Conservation (phyloP, 2,329 filamentous ascomycete genomes). For the Bertia moriformis region DNA sequence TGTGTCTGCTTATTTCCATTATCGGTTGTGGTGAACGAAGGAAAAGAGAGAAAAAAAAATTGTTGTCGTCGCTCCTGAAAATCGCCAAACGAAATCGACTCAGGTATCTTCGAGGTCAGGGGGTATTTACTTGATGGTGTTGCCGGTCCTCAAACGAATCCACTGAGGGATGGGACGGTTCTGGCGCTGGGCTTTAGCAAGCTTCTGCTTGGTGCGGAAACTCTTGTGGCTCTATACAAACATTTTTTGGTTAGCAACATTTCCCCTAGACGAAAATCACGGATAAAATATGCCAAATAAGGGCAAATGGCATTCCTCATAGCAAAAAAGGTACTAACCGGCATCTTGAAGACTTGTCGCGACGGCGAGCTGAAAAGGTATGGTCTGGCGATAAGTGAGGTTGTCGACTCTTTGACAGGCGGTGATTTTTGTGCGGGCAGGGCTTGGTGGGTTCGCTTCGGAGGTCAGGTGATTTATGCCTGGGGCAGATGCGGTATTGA, state of each 20-base stretch:
- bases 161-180: conserved; percentile 64
- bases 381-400: neutral
- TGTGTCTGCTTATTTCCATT: neutral
- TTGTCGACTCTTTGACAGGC: neutral
- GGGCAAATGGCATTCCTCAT: no score
- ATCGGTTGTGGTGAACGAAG: no score
- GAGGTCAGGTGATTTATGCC: conserved; percentile 1
- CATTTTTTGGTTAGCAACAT: neutral
- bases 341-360: conserved; percentile 1
- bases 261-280: neutral
- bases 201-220: conserved; percentile 67
- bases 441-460: conserved; percentile 1
- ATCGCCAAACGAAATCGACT: no score
- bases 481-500: neutral
- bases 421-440: neutral
- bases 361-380: conserved; percentile 1
- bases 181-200: conserved; percentile 63
- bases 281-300: no score
- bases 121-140: conserved; percentile 54
- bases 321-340: neutral
- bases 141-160: conserved; percentile 58
- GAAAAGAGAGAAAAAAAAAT: no score
- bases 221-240: conserved; percentile 51
- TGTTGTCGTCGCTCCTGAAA: no score
- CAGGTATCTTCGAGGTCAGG: no score